Base-by-base conservation (phyloP, 495 filamentous ascomycete species). In the Lophiostoma macrostomum region DNA sequence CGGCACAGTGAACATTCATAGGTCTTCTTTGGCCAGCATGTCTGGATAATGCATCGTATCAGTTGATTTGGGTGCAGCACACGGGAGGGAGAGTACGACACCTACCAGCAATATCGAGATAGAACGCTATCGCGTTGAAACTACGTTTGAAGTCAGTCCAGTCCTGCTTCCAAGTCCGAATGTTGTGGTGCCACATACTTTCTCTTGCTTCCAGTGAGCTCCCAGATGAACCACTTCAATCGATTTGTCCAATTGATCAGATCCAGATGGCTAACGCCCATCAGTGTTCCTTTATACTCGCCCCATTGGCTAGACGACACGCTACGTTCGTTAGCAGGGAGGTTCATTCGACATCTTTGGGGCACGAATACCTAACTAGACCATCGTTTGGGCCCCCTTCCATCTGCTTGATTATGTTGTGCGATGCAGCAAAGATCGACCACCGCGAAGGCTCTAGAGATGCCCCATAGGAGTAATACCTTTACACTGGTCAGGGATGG, bases 181-280 rank as follows among this genome's bases (percentile, higher is more conserved):
- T 43, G 13, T 14, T 19, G 12, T 7, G 3, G 18, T 22, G 20
- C 44, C 73, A 41, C 81, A 66, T 63, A 91, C 86, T 83, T 86
- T 57, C 76, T 74, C 64, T 79, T 80, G 41, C 81, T 80, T 4
- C 89, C 87, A 50, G 80, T 81, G 61, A 85, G 70, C 56, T 83
- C 76, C 57, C 80, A 81, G 14, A 85, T 63, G 30, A 82, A 75
- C 81, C 82, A 95, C 53, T 83, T 79, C 27, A 95, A 53, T 43
- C 86, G 74, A 63, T 95, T 96, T 42, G 82, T 91, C 93, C 91
- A 98, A 70, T 96, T 96, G 68, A 96, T 98, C 44, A 95, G 72
- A 61, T 96, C 90, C 4, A 96, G 71, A 70, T 98, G 93, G 67
- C 83, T 94, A 24, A 95, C 89, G 8, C 80, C 82, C 4, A 90